A percentile compares a stretch with the other conserved stretches of the same genome.
Conservation (phyloP, 2,329 filamentous ascomycete genomes). For the Lecanosticta acicola region DNA sequence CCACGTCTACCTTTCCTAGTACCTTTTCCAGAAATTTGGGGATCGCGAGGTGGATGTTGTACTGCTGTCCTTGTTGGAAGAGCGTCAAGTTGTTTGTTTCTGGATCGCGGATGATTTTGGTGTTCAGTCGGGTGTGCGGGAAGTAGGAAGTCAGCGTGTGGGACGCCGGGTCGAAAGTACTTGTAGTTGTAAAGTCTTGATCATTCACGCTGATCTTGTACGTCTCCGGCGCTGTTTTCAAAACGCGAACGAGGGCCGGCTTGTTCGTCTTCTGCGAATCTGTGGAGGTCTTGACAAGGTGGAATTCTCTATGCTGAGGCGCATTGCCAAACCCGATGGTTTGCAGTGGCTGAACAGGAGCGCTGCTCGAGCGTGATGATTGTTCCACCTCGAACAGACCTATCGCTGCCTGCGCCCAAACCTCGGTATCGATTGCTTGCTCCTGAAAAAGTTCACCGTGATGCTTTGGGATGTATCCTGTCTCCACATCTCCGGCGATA, state of each 20-base stretch:
- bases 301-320: conserved; percentile 57
- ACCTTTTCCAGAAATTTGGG: conserved; percentile 85
- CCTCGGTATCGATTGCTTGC: conserved; percentile 57
- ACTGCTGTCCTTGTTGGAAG: conserved; percentile 64
- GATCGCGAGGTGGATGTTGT: conserved; percentile 49
- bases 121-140: conserved; percentile 70
- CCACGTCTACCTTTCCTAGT: conserved; percentile 70
- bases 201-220: conserved; percentile 48
- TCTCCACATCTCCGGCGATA: conserved; percentile 82
- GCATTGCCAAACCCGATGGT: conserved; percentile 54
- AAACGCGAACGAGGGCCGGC: conserved; percentile 40
- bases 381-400: conserved; percentile 52
- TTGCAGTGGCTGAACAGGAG: conserved; percentile 27
- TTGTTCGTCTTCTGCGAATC: conserved; percentile 38
- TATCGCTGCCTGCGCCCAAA: conserved; percentile 81
- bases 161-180: conserved; percentile 41
- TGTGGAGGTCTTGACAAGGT: conserved; percentile 45
- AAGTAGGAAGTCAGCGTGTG: conserved; percentile 68
- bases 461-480: conserved; percentile 91
- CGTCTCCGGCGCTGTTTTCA: conserved; percentile 45
- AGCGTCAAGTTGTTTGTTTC: conserved; percentile 57
- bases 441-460: conserved; percentile 69
- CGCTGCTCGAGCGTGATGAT: conserved; percentile 18
- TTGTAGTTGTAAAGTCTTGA: conserved; percentile 32
- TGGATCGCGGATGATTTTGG: conserved; percentile 64